Conservation (phyloP, 768 basidiomycete genomes). For the Psilocybe cubensis region DNA sequence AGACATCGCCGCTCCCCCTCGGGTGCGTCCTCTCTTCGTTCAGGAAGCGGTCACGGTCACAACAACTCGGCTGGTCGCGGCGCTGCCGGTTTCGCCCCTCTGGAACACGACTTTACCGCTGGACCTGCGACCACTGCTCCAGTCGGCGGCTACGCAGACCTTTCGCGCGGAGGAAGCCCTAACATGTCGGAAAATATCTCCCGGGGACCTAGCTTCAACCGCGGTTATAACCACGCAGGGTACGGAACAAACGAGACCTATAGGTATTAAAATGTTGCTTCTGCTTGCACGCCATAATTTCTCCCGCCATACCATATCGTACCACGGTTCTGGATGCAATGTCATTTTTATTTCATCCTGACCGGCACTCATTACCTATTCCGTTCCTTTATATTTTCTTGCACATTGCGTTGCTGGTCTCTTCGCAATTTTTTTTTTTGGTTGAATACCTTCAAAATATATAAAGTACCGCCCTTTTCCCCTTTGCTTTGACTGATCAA, state of each 20-base stretch:
- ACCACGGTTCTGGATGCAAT: slow-evolving; percentile 13
- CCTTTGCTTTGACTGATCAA: neutral
- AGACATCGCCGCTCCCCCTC: slow-evolving; percentile 58
- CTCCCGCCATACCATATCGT: neutral
- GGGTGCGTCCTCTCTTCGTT: slow-evolving; percentile 72
- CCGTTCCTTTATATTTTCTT: slow-evolving; percentile 21
- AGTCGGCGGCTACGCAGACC: slow-evolving; percentile 82
- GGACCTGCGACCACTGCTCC: slow-evolving; percentile 47
- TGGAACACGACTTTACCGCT: slow-evolving; percentile 72
- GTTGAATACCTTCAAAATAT: slow-evolving; percentile 18
- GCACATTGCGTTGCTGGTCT: slow-evolving; percentile 34
- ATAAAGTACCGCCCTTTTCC: slow-evolving; percentile 19
- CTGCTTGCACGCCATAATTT: neutral
- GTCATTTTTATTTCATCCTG: slow-evolving; percentile 7
- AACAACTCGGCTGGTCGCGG: slow-evolving; percentile 23
- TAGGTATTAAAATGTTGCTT: slow-evolving; percentile 29
- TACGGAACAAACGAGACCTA: slow-evolving; percentile 42
- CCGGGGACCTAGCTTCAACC: slow-evolving; percentile 51
- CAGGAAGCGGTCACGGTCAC: slow-evolving; percentile 44
- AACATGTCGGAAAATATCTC: slow-evolving; percentile 55
- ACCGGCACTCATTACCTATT: slow-evolving; percentile 23
- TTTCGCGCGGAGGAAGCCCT: slow-evolving; percentile 75
- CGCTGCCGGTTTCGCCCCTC: slow-evolving; percentile 4
- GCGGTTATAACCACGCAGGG: slow-evolving; percentile 56
- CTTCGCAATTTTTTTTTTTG: slow-evolving; percentile 25